Conservation (phyloP, 208 protist species). For the Wallacemonas collosoma region DNA sequence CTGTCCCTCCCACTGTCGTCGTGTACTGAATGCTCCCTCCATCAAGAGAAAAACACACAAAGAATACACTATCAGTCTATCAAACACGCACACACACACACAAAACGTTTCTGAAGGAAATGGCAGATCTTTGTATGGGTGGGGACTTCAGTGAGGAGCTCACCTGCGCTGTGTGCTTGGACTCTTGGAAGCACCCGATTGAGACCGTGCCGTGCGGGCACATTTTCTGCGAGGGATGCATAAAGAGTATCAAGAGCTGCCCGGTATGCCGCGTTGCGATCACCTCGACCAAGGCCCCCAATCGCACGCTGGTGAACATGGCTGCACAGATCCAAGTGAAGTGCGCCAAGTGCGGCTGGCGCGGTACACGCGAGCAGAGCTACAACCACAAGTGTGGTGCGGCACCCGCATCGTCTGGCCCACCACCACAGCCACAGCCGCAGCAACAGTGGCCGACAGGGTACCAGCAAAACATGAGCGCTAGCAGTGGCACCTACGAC, state of each 20-base stretch:
- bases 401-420: background rate
- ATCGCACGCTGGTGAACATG: slow-evolving; percentile 25
- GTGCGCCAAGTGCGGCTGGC: slow-evolving; percentile 25
- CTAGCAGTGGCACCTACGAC: background rate
- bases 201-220: slow-evolving; percentile 47
- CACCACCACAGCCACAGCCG: background rate
- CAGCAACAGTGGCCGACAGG: background rate
- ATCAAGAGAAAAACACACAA: background rate
- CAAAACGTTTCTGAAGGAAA: slow-evolving; percentile 5
- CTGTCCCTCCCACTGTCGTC: no score
- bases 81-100: no score
- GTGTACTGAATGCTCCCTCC: background rate
- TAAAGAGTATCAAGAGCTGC: slow-evolving; percentile 13
- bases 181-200: slow-evolving; percentile 70
- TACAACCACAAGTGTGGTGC: slow-evolving; percentile 20
- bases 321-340: slow-evolving; percentile 16
- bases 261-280: slow-evolving; percentile 17
- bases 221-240: slow-evolving; percentile 32
- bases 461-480: background rate
- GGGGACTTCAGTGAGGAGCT: slow-evolving; percentile 72
- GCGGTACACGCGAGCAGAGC: slow-evolving; percentile 19
- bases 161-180: slow-evolving; percentile 68
- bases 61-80: background rate
- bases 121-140: slow-evolving; percentile 39
- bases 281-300: slow-evolving; percentile 12